Evolutionary conservation across 2,329 filamentous ascomycete genomes (phyloP).

Genomic region (Monilinia aucupariae): DNA sequence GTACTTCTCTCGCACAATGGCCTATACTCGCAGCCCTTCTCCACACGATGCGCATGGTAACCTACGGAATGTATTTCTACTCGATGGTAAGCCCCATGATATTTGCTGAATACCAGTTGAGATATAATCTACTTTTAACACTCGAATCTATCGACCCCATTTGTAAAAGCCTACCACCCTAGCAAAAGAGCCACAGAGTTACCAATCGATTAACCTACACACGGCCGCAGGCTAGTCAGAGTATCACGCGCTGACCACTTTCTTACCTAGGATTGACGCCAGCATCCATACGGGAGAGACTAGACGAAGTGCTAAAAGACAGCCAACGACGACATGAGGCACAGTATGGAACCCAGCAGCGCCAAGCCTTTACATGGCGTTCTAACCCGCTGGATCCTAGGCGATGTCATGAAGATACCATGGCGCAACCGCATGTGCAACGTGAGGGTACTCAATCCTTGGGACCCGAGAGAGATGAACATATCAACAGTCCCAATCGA

Average conservation of each 20-base stretch:
- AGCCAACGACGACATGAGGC: neutral
- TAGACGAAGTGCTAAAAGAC: neutral
- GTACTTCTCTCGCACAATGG: neutral
- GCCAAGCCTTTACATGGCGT: neutral
- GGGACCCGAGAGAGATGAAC: fast-evolving
- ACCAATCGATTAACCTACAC: neutral
- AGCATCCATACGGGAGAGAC: neutral
- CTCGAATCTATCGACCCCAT: neutral
- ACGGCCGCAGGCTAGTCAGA: too few species aligned
- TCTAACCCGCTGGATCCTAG: too few species aligned
- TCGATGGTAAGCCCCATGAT: neutral
- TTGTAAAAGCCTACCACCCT: too few species aligned
- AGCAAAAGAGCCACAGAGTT: too few species aligned
- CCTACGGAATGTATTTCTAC: neutral
- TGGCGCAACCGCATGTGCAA: neutral
- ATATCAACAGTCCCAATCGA: fast-evolving
- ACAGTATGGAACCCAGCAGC: too few species aligned
- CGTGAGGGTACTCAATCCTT: neutral
- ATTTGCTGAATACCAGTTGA: neutral
- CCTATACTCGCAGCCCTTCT: neutral
- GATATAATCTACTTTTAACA: neutral
- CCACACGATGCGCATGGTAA: neutral
- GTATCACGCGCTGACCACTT: neutral
- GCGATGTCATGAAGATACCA: too few species aligned
- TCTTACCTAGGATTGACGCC: neutral